Evolutionary conservation across 2,329 filamentous ascomycete genomes (phyloP).

Genomic region (Nemania sp.): DNA sequence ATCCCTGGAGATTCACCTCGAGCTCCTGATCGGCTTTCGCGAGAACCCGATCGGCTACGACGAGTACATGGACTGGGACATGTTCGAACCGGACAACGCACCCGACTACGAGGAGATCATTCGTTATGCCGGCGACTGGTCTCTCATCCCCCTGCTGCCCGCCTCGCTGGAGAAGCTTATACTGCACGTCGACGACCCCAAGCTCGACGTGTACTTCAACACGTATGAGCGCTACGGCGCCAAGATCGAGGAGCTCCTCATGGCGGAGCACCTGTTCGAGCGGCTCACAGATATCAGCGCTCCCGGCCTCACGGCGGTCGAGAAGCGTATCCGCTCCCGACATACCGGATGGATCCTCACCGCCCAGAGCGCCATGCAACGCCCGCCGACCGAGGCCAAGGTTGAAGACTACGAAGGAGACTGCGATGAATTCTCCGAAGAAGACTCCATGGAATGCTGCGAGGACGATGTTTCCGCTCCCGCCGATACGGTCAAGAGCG

Average conservation of each 20-base stretch:
- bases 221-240: slow-evolving; percentile 18
- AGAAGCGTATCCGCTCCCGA: neutral
- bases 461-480: too few relatives aligned
- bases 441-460: too few relatives aligned
- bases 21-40: slow-evolving; percentile 19
- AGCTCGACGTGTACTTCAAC: slow-evolving; percentile 8
- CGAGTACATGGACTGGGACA: neutral
- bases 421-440: too few relatives aligned
- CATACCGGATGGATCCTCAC: neutral
- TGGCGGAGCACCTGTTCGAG: neutral
- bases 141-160: slow-evolving; percentile 9
- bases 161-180: slow-evolving; percentile 7
- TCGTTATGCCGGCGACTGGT: neutral
- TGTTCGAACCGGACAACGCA: neutral
- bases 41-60: neutral
- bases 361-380: neutral
- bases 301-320: neutral
- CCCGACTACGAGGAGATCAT: neutral
- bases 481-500: too few relatives aligned
- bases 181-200: neutral
- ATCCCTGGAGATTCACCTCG: slow-evolving; percentile 15
- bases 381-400: neutral
- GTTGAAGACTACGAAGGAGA: too few relatives aligned
- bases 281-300: neutral
- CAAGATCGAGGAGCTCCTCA: slow-evolving; percentile 18